phyloP scores from a whole-genome alignment of 2,329 filamentous ascomycete species.

The Monosporascus sp. region DNA sequence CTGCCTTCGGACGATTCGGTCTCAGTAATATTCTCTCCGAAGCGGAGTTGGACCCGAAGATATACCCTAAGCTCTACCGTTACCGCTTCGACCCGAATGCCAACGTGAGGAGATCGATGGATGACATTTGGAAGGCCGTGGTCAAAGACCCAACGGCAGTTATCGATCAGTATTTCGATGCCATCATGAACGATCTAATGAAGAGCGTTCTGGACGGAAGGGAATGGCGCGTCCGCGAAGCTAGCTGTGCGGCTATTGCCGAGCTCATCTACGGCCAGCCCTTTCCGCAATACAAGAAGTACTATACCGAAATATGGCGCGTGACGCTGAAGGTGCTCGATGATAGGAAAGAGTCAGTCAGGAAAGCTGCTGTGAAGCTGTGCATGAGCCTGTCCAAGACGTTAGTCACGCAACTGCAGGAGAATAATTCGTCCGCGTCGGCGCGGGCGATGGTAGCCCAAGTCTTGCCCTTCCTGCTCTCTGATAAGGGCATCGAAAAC shows the following conservation, averaged over 20 bases:
- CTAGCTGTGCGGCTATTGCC: conserved; percentile 83
- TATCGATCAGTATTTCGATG: conserved; percentile 77
- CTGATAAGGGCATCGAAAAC: conserved; percentile 83
- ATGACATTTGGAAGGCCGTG: conserved; percentile 94
- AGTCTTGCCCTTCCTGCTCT: conserved; percentile 85
- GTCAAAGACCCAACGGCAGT: conserved; percentile 79
- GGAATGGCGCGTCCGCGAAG: conserved; percentile 91
- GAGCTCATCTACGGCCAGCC: conserved; percentile 81
- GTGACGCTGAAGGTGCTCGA: conserved; percentile 87
- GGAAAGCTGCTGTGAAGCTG: conserved; percentile 72
- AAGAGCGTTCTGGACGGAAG: conserved; percentile 74
- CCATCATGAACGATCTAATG: conserved; percentile 82
- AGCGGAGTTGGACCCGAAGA: conserved; percentile 80
- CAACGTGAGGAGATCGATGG: conserved; percentile 93
- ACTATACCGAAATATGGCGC: conserved; percentile 80
- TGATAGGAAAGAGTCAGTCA: conserved; percentile 90
- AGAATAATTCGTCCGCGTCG: conserved; percentile 64
- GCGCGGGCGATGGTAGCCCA: conserved; percentile 77
- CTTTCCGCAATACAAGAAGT: conserved; percentile 72
- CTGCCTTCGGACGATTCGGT: conserved; percentile 90
- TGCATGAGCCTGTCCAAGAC: conserved; percentile 81
- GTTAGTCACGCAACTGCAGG: conserved; percentile 78
- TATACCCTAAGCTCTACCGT: conserved; percentile 90
- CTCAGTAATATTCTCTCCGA: conserved; percentile 88
- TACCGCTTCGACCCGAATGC: conserved; percentile 94